Base-by-base conservation (phyloP, 306 rosid genomes). In the Styphnolobium japonicum region DNA sequence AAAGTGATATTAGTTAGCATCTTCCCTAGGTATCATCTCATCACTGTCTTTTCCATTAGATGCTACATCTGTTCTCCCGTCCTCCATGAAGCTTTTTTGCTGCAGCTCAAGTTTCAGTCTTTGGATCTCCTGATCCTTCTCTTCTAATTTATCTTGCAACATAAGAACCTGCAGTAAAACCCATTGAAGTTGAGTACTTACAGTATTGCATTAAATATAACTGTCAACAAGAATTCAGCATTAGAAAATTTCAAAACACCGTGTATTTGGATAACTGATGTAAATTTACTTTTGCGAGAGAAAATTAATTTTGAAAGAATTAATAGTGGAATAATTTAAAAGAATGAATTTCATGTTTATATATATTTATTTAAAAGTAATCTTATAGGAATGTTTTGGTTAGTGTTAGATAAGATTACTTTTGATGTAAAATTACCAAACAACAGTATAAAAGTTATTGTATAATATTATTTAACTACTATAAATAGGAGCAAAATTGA, bases 81-180 rank as follows among this genome's bases (percentile, higher is more conserved):
- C 84, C 46, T 34, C 88, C 18, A 27, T 37, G 11, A 39, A 29
- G 25, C 83, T 69, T 67, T 83, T 83, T 62, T 67, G 79, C 71
- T 87, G 89, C 80, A 76, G 57, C 74, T 88, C 91, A 45, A 83
- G 80, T 82, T 83, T 92, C 58, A 91, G 67, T 51, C 83, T 77
- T 52, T 68, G 71, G 51, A 86, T 80, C 57, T 90, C 91, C 19
- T 37, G 63, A 78, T 94, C 91, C 80, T 86, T 94, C 82, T 94
- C 92, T 37, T 84, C 86, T 48, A 92, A 82, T 81, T 87, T 90
- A 81, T 84, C 90, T 87, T 94, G 94, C 90, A 91, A 76, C 61
- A 86, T 77, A 21, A 84, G 57, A 43, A 88, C 96, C 98, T 95
- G 86, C 76, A 70, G 8, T 21, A 21, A 70, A 74, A 74, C n/a